Percentiles rank a stretch among this genome's conserved stretches.
These are phyloP conservation scores for Monascus ruber DNA, from an alignment of 2,329 filamentous ascomycete species.

Conservation along the genomic window DNA sequence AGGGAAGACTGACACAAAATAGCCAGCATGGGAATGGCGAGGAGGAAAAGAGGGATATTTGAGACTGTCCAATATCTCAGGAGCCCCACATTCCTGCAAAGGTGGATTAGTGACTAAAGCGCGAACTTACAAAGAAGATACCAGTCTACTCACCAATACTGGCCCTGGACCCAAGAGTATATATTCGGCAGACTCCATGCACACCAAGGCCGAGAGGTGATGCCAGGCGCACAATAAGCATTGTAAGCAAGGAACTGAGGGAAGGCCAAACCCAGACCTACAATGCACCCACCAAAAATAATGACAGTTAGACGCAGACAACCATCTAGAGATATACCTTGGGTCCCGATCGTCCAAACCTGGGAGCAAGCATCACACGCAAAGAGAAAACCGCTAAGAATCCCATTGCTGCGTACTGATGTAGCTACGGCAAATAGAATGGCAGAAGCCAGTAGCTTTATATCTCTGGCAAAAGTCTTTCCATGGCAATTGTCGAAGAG, in stretches of 20 bases:
- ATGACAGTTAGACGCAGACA: conserved; percentile 47
- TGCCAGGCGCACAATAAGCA: conserved; percentile 49
- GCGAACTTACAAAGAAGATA: background rate
- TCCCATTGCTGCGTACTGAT: conserved; percentile 70
- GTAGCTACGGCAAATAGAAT: conserved; percentile 60
- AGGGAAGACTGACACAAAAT: conserved; percentile 54
- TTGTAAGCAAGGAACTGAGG: conserved; percentile 68
- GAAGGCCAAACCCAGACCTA: conserved; percentile 55
- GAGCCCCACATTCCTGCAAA: conserved; percentile 68
- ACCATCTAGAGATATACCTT: conserved; percentile 23
- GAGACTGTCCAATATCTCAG: conserved; percentile 80
- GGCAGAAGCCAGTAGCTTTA: conserved; percentile 51
- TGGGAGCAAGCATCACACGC: conserved; percentile 47
- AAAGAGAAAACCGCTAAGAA: conserved; percentile 70
- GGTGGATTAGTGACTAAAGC: conserved; percentile 6
- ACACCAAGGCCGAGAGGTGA: conserved; percentile 60
- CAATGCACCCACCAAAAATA: conserved; percentile 53
- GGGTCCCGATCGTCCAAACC: conserved; percentile 31
- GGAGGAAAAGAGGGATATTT: conserved; percentile 76
- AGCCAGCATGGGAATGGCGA: conserved; percentile 66
- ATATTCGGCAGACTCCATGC: conserved; percentile 63
- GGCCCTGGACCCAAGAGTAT: conserved; percentile 75
- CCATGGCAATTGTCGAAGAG: conserved; percentile 20
- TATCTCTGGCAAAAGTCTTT: conserved; percentile 25
- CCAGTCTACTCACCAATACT: conserved; percentile 64